These are phyloP conservation scores for Sanghuangporus weigelae DNA, from an alignment of 1,284 basidiomycete species.

Conservation along the genomic window DNA sequence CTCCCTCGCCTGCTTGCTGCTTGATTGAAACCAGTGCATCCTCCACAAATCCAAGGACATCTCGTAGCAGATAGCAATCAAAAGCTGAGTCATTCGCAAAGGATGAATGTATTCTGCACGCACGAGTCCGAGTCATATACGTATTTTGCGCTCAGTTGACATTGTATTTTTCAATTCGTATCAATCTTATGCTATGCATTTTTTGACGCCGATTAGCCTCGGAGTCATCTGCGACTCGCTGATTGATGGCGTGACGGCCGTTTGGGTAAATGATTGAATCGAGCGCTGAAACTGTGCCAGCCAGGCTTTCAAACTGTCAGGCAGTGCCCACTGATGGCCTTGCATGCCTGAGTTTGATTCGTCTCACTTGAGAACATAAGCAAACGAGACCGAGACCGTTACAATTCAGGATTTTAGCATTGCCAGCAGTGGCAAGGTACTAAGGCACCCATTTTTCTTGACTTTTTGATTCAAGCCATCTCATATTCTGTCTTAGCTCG, in stretches of 20 bases:
- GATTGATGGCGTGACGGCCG: constrained; percentile 3
- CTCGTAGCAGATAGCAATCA: neutral
- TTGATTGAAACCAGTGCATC: neutral
- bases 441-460: neutral
- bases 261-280: constrained; percentile 8
- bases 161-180: neutral
- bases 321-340: neutral
- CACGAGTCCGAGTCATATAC: neutral
- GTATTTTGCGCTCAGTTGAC: neutral
- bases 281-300: constrained; percentile 10
- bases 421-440: neutral
- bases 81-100: neutral
- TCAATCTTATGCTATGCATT: constrained; percentile 5
- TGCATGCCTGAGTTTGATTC: neutral
- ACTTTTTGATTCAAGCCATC: neutral
- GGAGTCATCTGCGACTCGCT: neutral
- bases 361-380: neutral
- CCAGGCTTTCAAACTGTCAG: neutral
- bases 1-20: neutral
- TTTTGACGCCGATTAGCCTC: neutral
- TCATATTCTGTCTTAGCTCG: neutral
- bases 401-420: neutral
- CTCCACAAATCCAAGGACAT: neutral
- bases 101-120: neutral
- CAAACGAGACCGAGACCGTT: neutral